Conservation (phyloP, 495 filamentous ascomycete genomes). For the Daldinia loculata region DNA sequence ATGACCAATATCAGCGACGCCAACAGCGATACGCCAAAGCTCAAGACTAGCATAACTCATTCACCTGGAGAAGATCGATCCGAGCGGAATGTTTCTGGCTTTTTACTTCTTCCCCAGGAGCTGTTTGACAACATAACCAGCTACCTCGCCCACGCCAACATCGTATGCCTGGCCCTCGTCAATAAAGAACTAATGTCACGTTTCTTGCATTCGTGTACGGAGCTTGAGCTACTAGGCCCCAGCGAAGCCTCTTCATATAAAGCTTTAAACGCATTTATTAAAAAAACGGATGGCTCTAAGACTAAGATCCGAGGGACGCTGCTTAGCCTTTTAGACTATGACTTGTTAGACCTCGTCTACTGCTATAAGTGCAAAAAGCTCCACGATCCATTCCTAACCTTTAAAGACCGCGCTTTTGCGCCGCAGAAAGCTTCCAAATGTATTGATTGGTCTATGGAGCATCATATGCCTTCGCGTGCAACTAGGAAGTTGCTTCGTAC, state of each 20-base stretch:
- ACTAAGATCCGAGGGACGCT: slow-evolving; percentile 26
- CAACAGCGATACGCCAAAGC: not conserved
- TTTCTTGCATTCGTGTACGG: slow-evolving; percentile 23
- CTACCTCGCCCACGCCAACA: slow-evolving; percentile 19
- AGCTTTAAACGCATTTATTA: slow-evolving; percentile 19
- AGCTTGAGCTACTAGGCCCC: not conserved
- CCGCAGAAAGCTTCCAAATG: slow-evolving; percentile 23
- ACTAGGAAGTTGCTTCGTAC: slow-evolving; percentile 36
- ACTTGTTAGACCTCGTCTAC: slow-evolving; percentile 31
- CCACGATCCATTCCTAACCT: slow-evolving; percentile 32
- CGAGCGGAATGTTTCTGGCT: slow-evolving; percentile 1
- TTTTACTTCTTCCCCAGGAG: slow-evolving; percentile 37
- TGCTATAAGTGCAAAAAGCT: slow-evolving; percentile 39
- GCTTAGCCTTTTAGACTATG: slow-evolving; percentile 34
- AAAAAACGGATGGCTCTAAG: slow-evolving; percentile 15
- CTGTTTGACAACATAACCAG: slow-evolving; percentile 35
- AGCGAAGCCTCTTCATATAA: slow-evolving; percentile 13
- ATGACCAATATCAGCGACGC: slow-evolving; percentile 11
- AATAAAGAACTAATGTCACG: slow-evolving; percentile 38
- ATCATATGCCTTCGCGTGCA: slow-evolving; percentile 38
- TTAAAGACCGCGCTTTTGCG: slow-evolving; percentile 27
- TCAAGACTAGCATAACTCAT: not conserved
- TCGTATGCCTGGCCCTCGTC: slow-evolving; percentile 29
- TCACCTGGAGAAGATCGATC: not conserved
- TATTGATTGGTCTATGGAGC: slow-evolving; percentile 33